Conservation (phyloP, 129 eudicot species). For the Ambrosia artemisiifolia region DNA sequence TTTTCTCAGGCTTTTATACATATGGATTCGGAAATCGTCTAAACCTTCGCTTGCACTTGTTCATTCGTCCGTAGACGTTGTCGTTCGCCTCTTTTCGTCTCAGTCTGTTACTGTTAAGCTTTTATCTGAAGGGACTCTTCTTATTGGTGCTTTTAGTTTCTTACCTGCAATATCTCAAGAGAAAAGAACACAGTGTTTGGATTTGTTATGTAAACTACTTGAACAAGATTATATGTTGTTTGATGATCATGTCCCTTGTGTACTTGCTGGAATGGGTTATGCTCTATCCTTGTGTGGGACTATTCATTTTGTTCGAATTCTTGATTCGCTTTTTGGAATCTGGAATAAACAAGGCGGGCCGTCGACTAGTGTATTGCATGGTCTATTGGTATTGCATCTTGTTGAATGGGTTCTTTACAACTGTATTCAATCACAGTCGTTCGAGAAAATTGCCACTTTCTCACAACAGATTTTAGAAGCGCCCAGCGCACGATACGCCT, state of each 20-base stretch:
- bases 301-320: conserved; percentile 44
- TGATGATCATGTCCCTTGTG: conserved; percentile 45
- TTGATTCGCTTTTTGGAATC: conserved; percentile 47
- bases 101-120: conserved; percentile 38
- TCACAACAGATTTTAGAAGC: conserved; percentile 40
- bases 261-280: conserved; percentile 84
- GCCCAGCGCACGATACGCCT: conserved; percentile 34
- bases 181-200: conserved; percentile 53
- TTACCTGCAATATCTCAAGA: conserved; percentile 52
- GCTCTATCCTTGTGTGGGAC: conserved; percentile 57
- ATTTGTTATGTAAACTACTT: conserved; percentile 56
- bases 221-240: conserved; percentile 47
- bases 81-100: conserved; percentile 42
- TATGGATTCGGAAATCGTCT: conserved; percentile 85
- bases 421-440: conserved; percentile 44
- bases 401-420: conserved; percentile 78
- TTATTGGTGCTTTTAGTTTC: conserved; percentile 66
- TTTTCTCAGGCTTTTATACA: conserved; percentile 69
- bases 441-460: conserved; percentile 46
- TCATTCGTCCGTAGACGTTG: conserved; percentile 45
- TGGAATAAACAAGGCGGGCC: conserved; percentile 68
- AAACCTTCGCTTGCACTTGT: conserved; percentile 49
- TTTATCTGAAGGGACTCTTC: conserved; percentile 67
- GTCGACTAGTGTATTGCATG: conserved; percentile 43
- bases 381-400: conserved; percentile 82